A percentile compares a stretch with the other conserved stretches of the same genome.
phyloP scores from a whole-genome alignment of 768 basidiomycete genomes.

The Sarcodon sp. region DNA sequence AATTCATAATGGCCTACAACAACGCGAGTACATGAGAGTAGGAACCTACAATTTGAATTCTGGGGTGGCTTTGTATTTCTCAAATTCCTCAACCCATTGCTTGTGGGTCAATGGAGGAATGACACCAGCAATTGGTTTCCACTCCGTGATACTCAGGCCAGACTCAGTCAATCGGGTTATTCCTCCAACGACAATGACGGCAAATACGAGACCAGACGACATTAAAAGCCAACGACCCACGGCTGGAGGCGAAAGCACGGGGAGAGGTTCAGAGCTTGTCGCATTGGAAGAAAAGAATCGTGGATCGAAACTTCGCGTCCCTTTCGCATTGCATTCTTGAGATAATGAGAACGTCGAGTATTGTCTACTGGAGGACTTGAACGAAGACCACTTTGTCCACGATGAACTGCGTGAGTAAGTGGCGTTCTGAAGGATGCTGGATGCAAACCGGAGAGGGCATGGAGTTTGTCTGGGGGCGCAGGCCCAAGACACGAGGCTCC shows the following conservation, averaged over 20 bases:
- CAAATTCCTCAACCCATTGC: slow-evolving; percentile 83
- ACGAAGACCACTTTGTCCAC: too few species aligned
- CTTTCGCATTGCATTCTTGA: neutral
- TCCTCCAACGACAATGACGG: slow-evolving; percentile 91
- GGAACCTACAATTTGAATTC: slow-evolving; percentile 84
- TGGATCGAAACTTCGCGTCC: slow-evolving; percentile 12
- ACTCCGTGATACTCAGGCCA: slow-evolving; percentile 96
- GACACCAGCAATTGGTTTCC: slow-evolving; percentile 85
- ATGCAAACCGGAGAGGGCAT: too few species aligned
- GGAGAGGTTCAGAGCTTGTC: slow-evolving; percentile 19
- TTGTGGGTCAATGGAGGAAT: slow-evolving; percentile 66
- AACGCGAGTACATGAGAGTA: slow-evolving; percentile 1
- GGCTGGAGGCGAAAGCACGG: slow-evolving; percentile 48
- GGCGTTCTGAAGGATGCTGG: too few species aligned
- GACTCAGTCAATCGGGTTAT: slow-evolving; percentile 96
- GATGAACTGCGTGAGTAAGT: too few species aligned
- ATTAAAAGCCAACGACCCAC: slow-evolving; percentile 80
- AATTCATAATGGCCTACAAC: neutral
- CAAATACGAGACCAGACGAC: slow-evolving; percentile 79
- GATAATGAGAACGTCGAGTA: neutral
- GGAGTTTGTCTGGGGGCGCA: too few species aligned
- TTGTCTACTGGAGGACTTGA: neutral
- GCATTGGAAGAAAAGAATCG: slow-evolving; percentile 27
- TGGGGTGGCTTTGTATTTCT: slow-evolving; percentile 88
- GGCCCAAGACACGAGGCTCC: too few species aligned